phyloP scores from a whole-genome alignment of 1,284 basidiomycete genomes.

The Pulchroboletus neoregius region DNA sequence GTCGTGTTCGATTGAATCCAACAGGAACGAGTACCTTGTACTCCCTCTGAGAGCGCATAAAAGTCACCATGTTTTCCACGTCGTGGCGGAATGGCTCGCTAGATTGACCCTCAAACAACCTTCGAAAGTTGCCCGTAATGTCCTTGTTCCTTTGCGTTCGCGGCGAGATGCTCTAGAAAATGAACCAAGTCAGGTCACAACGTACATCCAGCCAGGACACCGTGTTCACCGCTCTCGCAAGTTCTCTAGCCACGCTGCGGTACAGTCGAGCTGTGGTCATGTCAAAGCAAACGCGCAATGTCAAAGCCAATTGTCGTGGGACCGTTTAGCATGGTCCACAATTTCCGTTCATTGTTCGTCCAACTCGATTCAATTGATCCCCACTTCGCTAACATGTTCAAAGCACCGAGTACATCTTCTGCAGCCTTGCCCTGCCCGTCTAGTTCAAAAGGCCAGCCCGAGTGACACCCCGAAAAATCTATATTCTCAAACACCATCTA shows the following conservation, averaged over 20 bases:
- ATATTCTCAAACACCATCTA: background rate
- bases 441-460: conserved; percentile 20
- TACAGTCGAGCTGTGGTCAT: conserved; percentile 35
- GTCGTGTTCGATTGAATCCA: background rate
- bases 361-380: conserved; percentile 3
- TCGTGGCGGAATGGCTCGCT: conserved; percentile 41
- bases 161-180: conserved; percentile 39
- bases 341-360: conserved; percentile 23
- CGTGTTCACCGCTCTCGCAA: conserved; percentile 39
- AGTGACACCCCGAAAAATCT: background rate
- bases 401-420: conserved; percentile 14
- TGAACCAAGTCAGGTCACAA: too few species aligned
- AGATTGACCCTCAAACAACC: conserved; percentile 46
- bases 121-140: conserved; percentile 52
- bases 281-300: conserved; percentile 19
- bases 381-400: conserved; percentile 14
- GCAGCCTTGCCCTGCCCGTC: background rate
- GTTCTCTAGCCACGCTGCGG: conserved; percentile 43
- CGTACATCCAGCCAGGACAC: background rate
- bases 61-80: conserved; percentile 64
- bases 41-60: conserved; percentile 65
- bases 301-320: conserved; percentile 21
- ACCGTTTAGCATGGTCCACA: conserved; percentile 14
- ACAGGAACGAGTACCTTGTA: conserved; percentile 40
- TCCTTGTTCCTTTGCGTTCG: conserved; percentile 43